phyloP scores from a whole-genome alignment of 2,329 filamentous ascomycete genomes.

The Pseudopithomyces chartarum region DNA sequence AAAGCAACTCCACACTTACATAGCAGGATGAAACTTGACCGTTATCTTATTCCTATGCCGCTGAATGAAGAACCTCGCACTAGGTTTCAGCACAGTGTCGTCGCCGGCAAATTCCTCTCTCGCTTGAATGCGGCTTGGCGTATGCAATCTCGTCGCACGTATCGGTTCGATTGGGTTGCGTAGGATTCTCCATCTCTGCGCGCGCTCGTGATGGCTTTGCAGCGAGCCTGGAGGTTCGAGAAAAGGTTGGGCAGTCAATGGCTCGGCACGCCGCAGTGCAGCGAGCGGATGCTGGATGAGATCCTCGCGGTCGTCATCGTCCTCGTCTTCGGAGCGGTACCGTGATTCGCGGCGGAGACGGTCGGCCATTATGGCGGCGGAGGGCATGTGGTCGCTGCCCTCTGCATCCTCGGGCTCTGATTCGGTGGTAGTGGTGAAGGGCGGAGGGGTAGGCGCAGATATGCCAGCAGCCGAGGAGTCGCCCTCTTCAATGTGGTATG shows the following conservation, averaged over 20 bases:
- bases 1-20: conserved; percentile 51
- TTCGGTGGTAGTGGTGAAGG: conserved; percentile 47
- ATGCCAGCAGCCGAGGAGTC: conserved; percentile 29
- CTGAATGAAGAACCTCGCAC: conserved; percentile 83
- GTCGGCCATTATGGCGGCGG: conserved; percentile 46
- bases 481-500: conserved; percentile 30
- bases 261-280: conserved; percentile 26
- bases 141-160: conserved; percentile 33
- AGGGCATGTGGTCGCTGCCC: conserved; percentile 44
- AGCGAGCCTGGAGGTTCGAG: background rate
- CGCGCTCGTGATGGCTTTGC: background rate
- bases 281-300: conserved; percentile 24
- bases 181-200: background rate
- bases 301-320: conserved; percentile 45
- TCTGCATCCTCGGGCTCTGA: conserved; percentile 40
- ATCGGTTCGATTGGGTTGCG: conserved; percentile 23
- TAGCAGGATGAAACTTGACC: conserved; percentile 81
- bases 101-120: conserved; percentile 24
- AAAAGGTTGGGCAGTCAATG: conserved; percentile 20
- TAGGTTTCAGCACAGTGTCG: conserved; percentile 64
- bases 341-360: conserved; percentile 45
- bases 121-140: conserved; percentile 42
- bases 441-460: conserved; percentile 44
- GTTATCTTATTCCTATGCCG: conserved; percentile 83
- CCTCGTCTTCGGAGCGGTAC: conserved; percentile 43